Base-by-base conservation (phyloP, 495 filamentous ascomycete species). In the Penicillium bovifimosum region DNA sequence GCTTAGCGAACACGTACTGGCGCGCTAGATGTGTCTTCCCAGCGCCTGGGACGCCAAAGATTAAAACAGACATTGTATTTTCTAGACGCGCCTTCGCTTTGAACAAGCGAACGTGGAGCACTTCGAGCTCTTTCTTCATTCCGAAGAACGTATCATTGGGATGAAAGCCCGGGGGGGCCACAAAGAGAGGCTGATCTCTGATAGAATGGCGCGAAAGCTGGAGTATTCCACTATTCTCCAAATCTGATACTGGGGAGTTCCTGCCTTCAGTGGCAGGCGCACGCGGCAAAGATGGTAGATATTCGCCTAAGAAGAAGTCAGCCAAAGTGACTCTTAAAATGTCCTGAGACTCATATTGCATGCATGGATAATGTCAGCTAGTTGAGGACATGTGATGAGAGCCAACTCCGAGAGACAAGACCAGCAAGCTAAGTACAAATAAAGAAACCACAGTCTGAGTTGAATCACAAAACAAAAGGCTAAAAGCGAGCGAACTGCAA, bases 11-110 rank as follows among this genome's bases (percentile, higher is more conserved):
- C 44, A 91, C 85, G 58, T 91, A 93, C 66, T 93, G 79, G 6
- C 88, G 77, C 31, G 86, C 87, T n/a, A 92, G 70, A 63, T 91
- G 87, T 0, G 86, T 86, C 67, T 93, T 93, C 17, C 88, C 88
- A 1, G 81, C 81, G 11, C 88, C 88, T n/a, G 88, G 82, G 28
- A 87, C 79, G 40, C 84, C 84, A 54, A 82, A 80, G 32, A 93
- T 79, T 7, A 90, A 69, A 5, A 90, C 86, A 11, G 81, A 84
- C 41, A 80, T 82, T 2, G 84, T 83, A 7, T 84, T 80, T 51
- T 84, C 74, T 13, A 73, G 72, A 17, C 87, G 74, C 56, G 76
- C 77, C 55, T 81, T 84, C 10, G 75, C 71, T 52, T 86, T 84
- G 55, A 77, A 83, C 13, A 93, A 70, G 57, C 86, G 79, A 48